Percentiles rank a stretch among this genome's conserved stretches.
Conservation (phyloP, 2,329 filamentous ascomycete species). For the Penicillium sp. region DNA sequence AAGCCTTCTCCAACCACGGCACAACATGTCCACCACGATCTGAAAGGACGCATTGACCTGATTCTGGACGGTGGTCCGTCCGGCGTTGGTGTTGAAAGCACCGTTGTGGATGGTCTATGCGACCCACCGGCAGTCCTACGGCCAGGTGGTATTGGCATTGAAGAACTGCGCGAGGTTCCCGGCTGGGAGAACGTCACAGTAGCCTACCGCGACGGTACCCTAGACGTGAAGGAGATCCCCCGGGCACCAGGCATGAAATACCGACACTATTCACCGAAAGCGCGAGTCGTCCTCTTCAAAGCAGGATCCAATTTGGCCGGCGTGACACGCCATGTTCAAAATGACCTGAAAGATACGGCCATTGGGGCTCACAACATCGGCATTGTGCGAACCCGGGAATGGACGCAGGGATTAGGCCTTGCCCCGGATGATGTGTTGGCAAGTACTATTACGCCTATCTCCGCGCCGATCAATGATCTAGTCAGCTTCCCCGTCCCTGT, state of each 20-base stretch:
- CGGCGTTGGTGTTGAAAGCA: slow-evolving; percentile 89
- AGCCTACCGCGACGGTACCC: slow-evolving; percentile 75
- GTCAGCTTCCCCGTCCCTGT: slow-evolving; percentile 30
- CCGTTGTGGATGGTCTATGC: slow-evolving; percentile 87
- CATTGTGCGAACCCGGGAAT: slow-evolving; percentile 42
- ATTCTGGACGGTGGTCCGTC: slow-evolving; percentile 89
- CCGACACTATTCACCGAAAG: slow-evolving; percentile 92
- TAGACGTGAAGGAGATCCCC: slow-evolving; percentile 65
- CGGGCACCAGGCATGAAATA: slow-evolving; percentile 98
- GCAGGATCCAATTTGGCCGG: slow-evolving; percentile 39
- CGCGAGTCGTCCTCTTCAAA: slow-evolving; percentile 81
- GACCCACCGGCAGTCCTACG: slow-evolving; percentile 77
- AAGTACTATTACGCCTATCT: slow-evolving; percentile 22
- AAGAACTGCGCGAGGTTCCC: slow-evolving; percentile 68
- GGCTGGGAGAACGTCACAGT: slow-evolving; percentile 80
- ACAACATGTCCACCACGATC: slow-evolving; percentile 82
- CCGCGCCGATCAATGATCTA: slow-evolving; percentile 26
- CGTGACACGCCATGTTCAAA: slow-evolving; percentile 33
- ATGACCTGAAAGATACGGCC: slow-evolving; percentile 34
- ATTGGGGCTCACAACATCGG: slow-evolving; percentile 35
- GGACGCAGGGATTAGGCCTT: slow-evolving; percentile 33
- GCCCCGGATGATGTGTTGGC: slow-evolving; percentile 22
- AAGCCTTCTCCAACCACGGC: slow-evolving; percentile 89
- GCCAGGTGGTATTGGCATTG: slow-evolving; percentile 83
- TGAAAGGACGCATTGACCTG: slow-evolving; percentile 76